Evolutionary conservation across 257 asterid species (phyloP).

Genomic region (Nicotiana obtusifolia): DNA sequence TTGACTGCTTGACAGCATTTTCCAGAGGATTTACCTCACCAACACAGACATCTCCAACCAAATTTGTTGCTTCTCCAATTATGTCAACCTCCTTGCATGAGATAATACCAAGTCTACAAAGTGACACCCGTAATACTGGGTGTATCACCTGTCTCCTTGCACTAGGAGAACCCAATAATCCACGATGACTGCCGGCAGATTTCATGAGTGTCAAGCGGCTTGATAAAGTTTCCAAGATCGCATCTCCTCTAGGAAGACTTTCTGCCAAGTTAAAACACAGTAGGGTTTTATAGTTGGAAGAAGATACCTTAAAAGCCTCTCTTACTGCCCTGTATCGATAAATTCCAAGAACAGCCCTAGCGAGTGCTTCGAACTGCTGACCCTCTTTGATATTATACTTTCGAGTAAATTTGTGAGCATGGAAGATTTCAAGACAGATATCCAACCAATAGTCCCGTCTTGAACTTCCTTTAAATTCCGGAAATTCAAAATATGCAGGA

Average conservation of each 20-base stretch:
- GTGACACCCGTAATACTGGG: constrained; percentile 56
- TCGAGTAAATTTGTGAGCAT: constrained; percentile 61
- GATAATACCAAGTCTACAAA: constrained; percentile 52
- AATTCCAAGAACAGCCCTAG: constrained; percentile 78
- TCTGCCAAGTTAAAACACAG: constrained; percentile 93
- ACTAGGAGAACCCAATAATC: constrained; percentile 46
- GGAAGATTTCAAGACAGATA: constrained; percentile 70
- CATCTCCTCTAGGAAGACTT: constrained; percentile 90
- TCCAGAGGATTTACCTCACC: constrained; percentile 86
- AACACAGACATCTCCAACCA: constrained; percentile 50
- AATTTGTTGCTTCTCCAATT: constrained; percentile 36
- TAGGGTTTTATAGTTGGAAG: constrained; percentile 63
- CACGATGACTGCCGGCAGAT: constrained; percentile 28
- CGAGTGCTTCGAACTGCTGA: constrained; percentile 67
- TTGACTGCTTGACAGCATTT: constrained; percentile 63
- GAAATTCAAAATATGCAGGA: constrained; percentile 88
- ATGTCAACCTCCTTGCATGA: constrained; percentile 35
- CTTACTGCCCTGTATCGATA: constrained; percentile 71
- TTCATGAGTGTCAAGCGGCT: constrained; percentile 44
- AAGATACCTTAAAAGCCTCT: constrained; percentile 61
- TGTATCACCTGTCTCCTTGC: constrained; percentile 33
- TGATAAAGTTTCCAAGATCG: constrained; percentile 59
- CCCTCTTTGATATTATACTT: constrained; percentile 52
- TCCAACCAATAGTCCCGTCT: constrained; percentile 93
- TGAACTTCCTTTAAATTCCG: constrained; percentile 85